These are phyloP conservation scores for Amaranthus tricolor DNA, from an alignment of 179 eudicot species.

Conservation along the genomic window DNA sequence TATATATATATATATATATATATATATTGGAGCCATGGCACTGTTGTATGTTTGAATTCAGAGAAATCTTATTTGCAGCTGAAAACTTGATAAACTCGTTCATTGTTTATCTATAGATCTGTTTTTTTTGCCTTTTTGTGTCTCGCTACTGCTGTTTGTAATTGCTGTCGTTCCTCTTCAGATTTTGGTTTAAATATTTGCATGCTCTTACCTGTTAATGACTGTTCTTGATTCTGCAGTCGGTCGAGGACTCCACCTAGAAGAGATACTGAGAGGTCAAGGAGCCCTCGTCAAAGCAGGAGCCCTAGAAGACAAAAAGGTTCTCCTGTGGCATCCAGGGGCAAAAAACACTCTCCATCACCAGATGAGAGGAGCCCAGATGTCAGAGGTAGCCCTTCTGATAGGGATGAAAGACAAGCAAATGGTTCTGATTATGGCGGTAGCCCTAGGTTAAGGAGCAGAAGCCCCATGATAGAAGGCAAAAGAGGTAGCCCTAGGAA, in stretches of 20 bases:
- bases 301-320: constrained; percentile 53
- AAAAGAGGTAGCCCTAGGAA: constrained; percentile 37
- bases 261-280: constrained; percentile 63
- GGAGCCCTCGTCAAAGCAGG: constrained; percentile 52
- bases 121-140: not conserved
- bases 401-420: constrained; percentile 35
- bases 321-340: constrained; percentile 51
- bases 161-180: not conserved
- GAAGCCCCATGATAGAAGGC: constrained; percentile 45
- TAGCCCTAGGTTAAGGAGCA: constrained; percentile 54
- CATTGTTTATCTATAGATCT: too few relatives aligned
- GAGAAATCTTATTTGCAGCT: too few relatives aligned
- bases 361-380: constrained; percentile 63
- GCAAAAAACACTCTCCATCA: constrained; percentile 62
- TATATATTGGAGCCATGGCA: too few relatives aligned
- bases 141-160: not conserved
- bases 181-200: not conserved
- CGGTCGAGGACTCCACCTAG: constrained; percentile 80
- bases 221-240: constrained; percentile 35
- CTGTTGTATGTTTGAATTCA: too few relatives aligned
- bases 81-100: too few relatives aligned
- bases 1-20: too few relatives aligned
- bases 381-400: constrained; percentile 60
- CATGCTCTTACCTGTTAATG: not conserved
- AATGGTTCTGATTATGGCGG: constrained; percentile 50